Evolutionary conservation across 164 flowering plant species (phyloP), one percentile per base, ranked within the genome.

Genomic region (Tinospora cordifolia): DNA sequence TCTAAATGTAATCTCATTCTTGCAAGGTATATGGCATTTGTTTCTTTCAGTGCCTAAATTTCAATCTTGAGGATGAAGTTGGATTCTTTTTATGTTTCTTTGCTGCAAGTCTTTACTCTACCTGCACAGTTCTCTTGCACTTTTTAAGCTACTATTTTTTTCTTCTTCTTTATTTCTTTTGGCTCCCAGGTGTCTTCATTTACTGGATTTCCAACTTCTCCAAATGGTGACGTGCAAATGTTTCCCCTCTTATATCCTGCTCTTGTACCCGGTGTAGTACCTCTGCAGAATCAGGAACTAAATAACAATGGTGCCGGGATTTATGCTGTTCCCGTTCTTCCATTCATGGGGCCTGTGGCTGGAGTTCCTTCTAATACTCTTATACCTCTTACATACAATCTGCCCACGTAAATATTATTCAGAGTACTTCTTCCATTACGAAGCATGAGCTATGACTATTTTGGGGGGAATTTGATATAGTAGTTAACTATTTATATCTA

Each of bases 281-380:
- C 81, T 49, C n/a, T 65, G 40, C 89, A 83, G 68, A 78, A 82
- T 66, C 87, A 84, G 65, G 91, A 91, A 38, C 92, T 85, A 51
- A 67, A 46, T 70, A 87, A 90, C 67, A 84, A 76, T 72, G 96
- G 98, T 74, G 84, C 90, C 8, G 97, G 98, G 54, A 78, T 94
- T 65, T 94, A 94, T 86, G 97, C 96, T 73, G 91, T 93, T 75
- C 92, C 97, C 24, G 82, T 83, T 76, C 71, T 71, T 30, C 92
- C 92, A 6, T 84, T 65, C 67, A 78, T 72, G 83, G 90, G 90
- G 21, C 81, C 82, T 1, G 34, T 82, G 75, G 40, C 83, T 74
- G 97, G 95, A 73, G 68, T 85, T 74, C 84, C 92, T 41, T 49
- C 86, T 8, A 86, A 83, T 72, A 75, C 83, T 25, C 96, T 94